phyloP scores from a whole-genome alignment of 345 rosid genomes.

The Theobroma cacao region DNA sequence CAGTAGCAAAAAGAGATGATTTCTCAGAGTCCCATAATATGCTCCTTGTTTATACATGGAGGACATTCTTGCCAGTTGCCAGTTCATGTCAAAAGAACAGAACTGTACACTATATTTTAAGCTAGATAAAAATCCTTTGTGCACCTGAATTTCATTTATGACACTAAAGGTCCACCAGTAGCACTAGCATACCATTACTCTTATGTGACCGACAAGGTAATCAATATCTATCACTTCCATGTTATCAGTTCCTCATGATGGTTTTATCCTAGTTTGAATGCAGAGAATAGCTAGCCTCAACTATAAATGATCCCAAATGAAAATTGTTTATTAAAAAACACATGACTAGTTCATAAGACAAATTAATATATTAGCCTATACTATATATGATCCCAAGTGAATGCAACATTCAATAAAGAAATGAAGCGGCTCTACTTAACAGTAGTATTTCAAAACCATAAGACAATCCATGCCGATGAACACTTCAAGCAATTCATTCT shows the following conservation, averaged over 20 bases:
- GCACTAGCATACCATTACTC: background rate
- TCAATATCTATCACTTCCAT: background rate
- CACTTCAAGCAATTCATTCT: background rate
- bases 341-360: background rate
- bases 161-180: background rate
- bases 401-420: background rate
- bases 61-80: background rate
- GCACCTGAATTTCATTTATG: background rate
- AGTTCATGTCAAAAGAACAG: background rate
- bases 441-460: background rate
- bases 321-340: no score
- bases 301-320: no score
- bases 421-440: no score
- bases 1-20: background rate
- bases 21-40: background rate
- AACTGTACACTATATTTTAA: background rate
- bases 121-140: background rate
- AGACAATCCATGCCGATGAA: background rate
- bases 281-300: no score
- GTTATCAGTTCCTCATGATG: background rate
- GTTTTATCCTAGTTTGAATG: background rate
- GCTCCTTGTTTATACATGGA: background rate
- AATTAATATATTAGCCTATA: background rate
- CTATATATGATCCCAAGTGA: background rate
- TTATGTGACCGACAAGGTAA: background rate